Conservation (phyloP, 2,329 filamentous ascomycete species). For the Immersiporthe knoxdaviesiana region DNA sequence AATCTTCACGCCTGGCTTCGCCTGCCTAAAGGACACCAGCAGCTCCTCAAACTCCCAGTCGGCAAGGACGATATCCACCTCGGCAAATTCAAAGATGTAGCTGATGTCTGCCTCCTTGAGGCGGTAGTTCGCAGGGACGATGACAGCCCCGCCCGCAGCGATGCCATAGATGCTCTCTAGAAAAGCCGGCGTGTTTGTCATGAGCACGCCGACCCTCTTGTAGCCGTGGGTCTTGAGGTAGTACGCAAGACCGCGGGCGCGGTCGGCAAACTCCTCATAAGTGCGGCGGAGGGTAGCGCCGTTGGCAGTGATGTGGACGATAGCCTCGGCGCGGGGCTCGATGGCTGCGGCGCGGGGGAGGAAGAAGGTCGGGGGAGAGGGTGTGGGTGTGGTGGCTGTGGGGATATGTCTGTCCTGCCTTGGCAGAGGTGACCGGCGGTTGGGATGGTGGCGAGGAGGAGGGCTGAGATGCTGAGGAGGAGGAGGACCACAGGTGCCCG, state of each 20-base stretch:
- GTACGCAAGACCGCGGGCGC: conserved; percentile 85
- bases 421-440: conserved; percentile 39
- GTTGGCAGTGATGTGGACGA: conserved; percentile 84
- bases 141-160: conserved; percentile 76
- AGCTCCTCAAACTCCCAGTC: conserved; percentile 79
- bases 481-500: conserved; percentile 48
- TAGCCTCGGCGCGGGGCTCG: conserved; percentile 82
- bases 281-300: conserved; percentile 72
- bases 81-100: conserved; percentile 88
- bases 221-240: conserved; percentile 76
- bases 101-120: conserved; percentile 83
- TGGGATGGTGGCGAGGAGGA: conserved; percentile 12
- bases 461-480: conserved; percentile 22
- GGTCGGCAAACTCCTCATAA: conserved; percentile 82
- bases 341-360: conserved; percentile 83
- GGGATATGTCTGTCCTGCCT: conserved; percentile 39
- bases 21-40: conserved; percentile 66
- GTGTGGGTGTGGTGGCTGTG: conserved; percentile 69
- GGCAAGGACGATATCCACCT: conserved; percentile 85
- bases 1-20: conserved; percentile 66
- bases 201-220: conserved; percentile 81
- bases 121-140: conserved; percentile 67
- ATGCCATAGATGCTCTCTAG: conserved; percentile 89
- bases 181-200: conserved; percentile 93
- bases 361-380: conserved; percentile 85